A percentile compares a stretch with the other conserved stretches of the same genome.
Conservation (phyloP, 495 filamentous ascomycete species). For the Penicillium mononematosum region DNA sequence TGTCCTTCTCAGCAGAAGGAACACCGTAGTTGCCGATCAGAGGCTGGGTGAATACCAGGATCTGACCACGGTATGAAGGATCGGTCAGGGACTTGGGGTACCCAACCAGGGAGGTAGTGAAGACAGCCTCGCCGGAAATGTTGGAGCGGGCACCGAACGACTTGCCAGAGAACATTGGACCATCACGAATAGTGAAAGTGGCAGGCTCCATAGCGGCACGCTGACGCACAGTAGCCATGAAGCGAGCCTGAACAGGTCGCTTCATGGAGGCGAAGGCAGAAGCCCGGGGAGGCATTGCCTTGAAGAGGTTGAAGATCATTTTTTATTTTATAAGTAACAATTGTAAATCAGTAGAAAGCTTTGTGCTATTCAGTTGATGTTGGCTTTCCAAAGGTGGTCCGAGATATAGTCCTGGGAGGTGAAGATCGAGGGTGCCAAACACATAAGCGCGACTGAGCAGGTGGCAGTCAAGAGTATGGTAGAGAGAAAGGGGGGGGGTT, state of each 20-base stretch:
- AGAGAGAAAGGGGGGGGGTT: slow-evolving; percentile 12
- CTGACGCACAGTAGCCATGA: slow-evolving; percentile 68
- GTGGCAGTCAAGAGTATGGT: slow-evolving; percentile 41
- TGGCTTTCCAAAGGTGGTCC: slow-evolving; percentile 99
- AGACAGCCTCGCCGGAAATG: slow-evolving; percentile 91
- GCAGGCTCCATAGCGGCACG: slow-evolving; percentile 72
- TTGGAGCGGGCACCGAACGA: slow-evolving; percentile 90
- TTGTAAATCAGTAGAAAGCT: slow-evolving; percentile 13
- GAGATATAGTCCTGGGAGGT: slow-evolving; percentile 99
- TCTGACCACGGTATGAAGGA: slow-evolving; percentile 98
- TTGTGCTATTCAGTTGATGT: slow-evolving; percentile 62
- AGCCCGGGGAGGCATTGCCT: slow-evolving; percentile 53
- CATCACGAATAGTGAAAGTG: slow-evolving; percentile 94
- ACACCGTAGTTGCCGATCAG: slow-evolving; percentile 99
- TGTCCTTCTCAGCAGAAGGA: slow-evolving; percentile 71
- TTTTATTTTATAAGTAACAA: slow-evolving; percentile 30
- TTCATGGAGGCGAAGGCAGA: slow-evolving; percentile 53
- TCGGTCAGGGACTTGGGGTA: slow-evolving; percentile 99
- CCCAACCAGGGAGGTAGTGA: slow-evolving; percentile 89
- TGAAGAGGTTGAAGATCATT: slow-evolving; percentile 71
- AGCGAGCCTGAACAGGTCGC: slow-evolving; percentile 54
- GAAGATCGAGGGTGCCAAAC: slow-evolving; percentile 87
- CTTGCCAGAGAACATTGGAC: slow-evolving; percentile 89
- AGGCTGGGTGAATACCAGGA: slow-evolving; percentile 97
- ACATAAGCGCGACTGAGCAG: slow-evolving; percentile 75